Evolutionary conservation across 139 green algal species (phyloP), one percentile per base, ranked within the genome.

Genomic region (Chlorella sp.): DNA sequence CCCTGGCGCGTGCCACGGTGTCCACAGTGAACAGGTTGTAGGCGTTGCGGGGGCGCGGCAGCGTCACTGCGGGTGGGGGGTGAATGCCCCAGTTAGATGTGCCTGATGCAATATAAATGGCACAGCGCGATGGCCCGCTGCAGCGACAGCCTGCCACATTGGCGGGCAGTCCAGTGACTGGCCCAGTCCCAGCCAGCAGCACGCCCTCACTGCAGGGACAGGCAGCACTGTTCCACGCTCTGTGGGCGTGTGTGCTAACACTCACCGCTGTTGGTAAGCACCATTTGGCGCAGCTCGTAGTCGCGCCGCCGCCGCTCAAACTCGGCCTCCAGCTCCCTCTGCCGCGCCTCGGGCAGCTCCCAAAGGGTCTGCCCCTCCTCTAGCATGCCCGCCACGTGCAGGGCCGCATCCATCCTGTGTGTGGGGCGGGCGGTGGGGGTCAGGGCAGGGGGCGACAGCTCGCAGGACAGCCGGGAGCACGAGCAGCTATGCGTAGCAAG

Each of bases 1-100:
- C 26, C 38, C 38, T 23, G 1, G 26, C 28, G 26, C 18, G 34
- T 2, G 39, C 16, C 12, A 39, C 16, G 9, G 32, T 21, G 3
- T 65, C 26, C 9, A 51, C 30, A 6, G 41, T 74, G 63, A 88
- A 88, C 1, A 88, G 28, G 67, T 82, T 86, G 76, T 86, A 88
- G 13, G 84, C 60, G 38, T 78, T 81, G 74, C 72, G 75, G 12
- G 84, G 84, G 17, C 81, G 81, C 68, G 36, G 36, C 68, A 87
- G 47, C 28, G 26, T 3, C 2, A 47, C 82, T 87, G 82, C 74
- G 51, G n/a, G n/a, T n/a, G n/a, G n/a, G n/a, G n/a, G n/a, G n/a
- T n/a, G n/a, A n/a, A n/a, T n/a, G n/a, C n/a, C n/a, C n/a, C n/a
- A n/a, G n/a, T n/a, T n/a, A n/a, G n/a, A n/a, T n/a, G n/a, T n/a